Conservation (phyloP, 441 rosid species). For the Arabidopsis lyrata region DNA sequence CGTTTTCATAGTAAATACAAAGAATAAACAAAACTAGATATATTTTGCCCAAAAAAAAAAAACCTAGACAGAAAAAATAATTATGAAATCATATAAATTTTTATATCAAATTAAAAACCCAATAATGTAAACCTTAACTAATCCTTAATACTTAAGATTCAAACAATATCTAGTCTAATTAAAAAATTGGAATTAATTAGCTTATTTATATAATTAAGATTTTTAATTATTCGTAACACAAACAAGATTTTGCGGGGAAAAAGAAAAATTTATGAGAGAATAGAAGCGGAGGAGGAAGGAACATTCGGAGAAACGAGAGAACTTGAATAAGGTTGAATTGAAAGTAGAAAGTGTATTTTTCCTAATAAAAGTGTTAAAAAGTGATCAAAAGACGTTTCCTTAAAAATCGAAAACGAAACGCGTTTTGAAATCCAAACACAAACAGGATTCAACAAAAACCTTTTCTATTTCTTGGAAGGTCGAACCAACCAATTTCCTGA, state of each 20-base stretch:
- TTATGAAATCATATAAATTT: no score
- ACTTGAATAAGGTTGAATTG: background rate
- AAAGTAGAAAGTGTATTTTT: background rate
- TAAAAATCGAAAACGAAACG: background rate
- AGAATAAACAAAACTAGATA: no score
- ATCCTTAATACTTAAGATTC: background rate
- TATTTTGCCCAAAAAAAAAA: no score
- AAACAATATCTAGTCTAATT: background rate
- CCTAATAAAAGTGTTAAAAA: background rate
- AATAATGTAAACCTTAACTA: no score
- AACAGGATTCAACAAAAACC: background rate
- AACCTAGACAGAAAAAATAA: no score
- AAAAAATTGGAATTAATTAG: no score
- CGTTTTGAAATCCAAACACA: background rate
- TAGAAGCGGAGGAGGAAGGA: conserved; percentile 4
- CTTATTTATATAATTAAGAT: no score
- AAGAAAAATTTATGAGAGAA: background rate
- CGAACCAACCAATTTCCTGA: background rate
- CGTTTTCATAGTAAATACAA: no score
- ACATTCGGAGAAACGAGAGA: background rate
- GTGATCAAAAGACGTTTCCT: background rate
- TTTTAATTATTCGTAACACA: background rate
- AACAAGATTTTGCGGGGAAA: background rate
- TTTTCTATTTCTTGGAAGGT: conserved; percentile 5
- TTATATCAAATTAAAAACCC: no score